phyloP scores from a whole-genome alignment of 2,329 filamentous ascomycete species.

The Canariomyces notabilis region DNA sequence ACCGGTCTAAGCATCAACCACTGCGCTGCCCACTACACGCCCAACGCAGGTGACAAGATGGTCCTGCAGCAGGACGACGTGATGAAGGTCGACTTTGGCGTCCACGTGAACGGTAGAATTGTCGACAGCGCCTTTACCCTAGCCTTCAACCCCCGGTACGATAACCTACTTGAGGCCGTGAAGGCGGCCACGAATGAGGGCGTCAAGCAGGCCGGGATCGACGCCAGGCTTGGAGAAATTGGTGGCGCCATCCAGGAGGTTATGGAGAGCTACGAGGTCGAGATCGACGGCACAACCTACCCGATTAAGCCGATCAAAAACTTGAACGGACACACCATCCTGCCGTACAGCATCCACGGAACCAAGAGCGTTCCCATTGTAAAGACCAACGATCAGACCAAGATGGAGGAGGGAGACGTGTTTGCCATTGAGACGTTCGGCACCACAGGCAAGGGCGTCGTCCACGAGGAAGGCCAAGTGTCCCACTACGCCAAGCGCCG shows the following conservation, averaged over 20 bases:
- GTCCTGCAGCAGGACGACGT: constrained; percentile 69
- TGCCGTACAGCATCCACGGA: constrained; percentile 85
- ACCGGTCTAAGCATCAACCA: constrained; percentile 78
- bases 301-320: constrained; percentile 83
- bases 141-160: constrained; percentile 68
- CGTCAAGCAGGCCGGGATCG: constrained; percentile 84
- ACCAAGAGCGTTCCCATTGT: constrained; percentile 93
- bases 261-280: constrained; percentile 90
- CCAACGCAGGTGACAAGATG: constrained; percentile 77
- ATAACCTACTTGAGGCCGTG: constrained; percentile 68
- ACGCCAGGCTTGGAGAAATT: constrained; percentile 82
- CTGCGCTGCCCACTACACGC: constrained; percentile 77
- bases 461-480: constrained; percentile 81
- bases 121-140: constrained; percentile 79
- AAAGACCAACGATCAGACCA: constrained; percentile 79
- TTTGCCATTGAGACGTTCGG: constrained; percentile 97
- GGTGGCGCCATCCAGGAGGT: constrained; percentile 80
- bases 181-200: constrained; percentile 79
- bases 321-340: constrained; percentile 84
- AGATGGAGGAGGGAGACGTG: constrained; percentile 96
- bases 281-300: constrained; percentile 71
- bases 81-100: constrained; percentile 77
- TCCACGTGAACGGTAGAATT: constrained; percentile 74
- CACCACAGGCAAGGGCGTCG: constrained; percentile 83
- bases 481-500: constrained; percentile 79